Evolutionary conservation across 169 alveolate genomes (phyloP).

Genomic region (Cryptosporidium sp.): DNA sequence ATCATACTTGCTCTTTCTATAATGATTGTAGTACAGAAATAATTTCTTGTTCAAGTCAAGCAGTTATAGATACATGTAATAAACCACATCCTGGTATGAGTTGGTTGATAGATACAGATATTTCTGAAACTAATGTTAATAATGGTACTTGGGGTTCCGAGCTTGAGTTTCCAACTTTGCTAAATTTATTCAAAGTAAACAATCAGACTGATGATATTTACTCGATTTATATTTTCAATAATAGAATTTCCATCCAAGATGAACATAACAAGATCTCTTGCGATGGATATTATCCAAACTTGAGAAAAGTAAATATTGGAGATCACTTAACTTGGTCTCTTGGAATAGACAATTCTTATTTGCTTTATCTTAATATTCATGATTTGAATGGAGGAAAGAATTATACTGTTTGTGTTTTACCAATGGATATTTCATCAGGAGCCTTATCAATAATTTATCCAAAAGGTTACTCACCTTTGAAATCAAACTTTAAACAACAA

Average conservation of each 20-base stretch:
- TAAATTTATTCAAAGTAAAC: neutral
- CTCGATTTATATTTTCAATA: neutral
- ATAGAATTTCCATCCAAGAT: conserved; percentile 19
- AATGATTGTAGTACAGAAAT: conserved; percentile 11
- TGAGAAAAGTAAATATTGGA: neutral
- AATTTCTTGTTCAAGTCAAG: conserved; percentile 16
- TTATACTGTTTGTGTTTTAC: conserved; percentile 13
- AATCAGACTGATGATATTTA: conserved; percentile 5
- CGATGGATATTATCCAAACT: conserved; percentile 8
- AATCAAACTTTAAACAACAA: neutral
- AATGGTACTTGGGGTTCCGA: conserved; percentile 54
- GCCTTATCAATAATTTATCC: neutral
- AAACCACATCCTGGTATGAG: conserved; percentile 30
- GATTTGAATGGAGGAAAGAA: neutral
- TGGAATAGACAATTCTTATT: conserved; percentile 2
- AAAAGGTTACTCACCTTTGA: neutral
- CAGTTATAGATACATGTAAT: conserved; percentile 16
- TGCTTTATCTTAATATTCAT: conserved; percentile 6
- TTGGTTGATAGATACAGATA: conserved; percentile 15
- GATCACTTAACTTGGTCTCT: conserved; percentile 13
- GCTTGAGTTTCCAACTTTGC: neutral
- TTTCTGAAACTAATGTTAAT: conserved; percentile 41
- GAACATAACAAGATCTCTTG: conserved; percentile 9
- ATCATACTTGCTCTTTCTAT: conserved; percentile 16
- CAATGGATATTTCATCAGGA: conserved; percentile 27